These are phyloP conservation scores for Mycosphaerella sp. DNA, from an alignment of 2,329 filamentous ascomycete species.

Conservation along the genomic window DNA sequence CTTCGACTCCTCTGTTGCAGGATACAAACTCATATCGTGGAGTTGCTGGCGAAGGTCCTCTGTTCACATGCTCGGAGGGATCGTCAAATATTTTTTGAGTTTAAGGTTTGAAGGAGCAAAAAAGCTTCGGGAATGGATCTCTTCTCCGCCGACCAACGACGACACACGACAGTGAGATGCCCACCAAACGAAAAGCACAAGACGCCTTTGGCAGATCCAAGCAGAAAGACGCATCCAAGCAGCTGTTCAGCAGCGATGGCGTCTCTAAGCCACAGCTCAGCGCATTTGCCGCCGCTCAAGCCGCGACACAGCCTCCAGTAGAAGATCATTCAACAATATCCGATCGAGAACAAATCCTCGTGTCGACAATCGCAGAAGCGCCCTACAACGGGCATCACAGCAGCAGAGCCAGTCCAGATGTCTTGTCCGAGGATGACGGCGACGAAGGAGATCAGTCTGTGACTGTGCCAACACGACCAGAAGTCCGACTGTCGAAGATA, in stretches of 20 bases:
- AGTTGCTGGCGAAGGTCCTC: not conserved
- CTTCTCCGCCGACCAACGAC: slow-evolving; percentile 8
- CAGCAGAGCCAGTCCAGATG: not conserved
- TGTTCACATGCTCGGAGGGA: not conserved
- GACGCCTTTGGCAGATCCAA: slow-evolving; percentile 30
- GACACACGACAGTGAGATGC: no score
- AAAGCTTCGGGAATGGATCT: slow-evolving; percentile 4
- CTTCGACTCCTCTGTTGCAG: not conserved
- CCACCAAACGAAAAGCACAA: slow-evolving; percentile 32
- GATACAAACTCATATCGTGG: not conserved
- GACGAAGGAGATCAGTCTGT: not conserved
- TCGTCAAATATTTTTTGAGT: slow-evolving; percentile 6
- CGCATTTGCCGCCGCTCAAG: slow-evolving; percentile 31
- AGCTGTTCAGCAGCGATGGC: not conserved
- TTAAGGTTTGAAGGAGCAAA: slow-evolving; percentile 5
- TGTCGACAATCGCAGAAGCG: slow-evolving; percentile 17
- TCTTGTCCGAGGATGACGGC: not conserved
- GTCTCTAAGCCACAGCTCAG: slow-evolving; percentile 22
- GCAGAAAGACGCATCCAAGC: slow-evolving; percentile 2
- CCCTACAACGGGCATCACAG: slow-evolving; percentile 22
- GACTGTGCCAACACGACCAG: not conserved
- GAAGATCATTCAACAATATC: not conserved
- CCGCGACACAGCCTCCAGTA: slow-evolving; percentile 16
- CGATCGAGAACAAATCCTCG: slow-evolving; percentile 5
- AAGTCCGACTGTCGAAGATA: slow-evolving; percentile 15